Percentiles rank a stretch among this genome's conserved stretches.
These are phyloP conservation scores for Stylonectria norvegica DNA, from an alignment of 2,329 filamentous ascomycete genomes.

Conservation along the genomic window DNA sequence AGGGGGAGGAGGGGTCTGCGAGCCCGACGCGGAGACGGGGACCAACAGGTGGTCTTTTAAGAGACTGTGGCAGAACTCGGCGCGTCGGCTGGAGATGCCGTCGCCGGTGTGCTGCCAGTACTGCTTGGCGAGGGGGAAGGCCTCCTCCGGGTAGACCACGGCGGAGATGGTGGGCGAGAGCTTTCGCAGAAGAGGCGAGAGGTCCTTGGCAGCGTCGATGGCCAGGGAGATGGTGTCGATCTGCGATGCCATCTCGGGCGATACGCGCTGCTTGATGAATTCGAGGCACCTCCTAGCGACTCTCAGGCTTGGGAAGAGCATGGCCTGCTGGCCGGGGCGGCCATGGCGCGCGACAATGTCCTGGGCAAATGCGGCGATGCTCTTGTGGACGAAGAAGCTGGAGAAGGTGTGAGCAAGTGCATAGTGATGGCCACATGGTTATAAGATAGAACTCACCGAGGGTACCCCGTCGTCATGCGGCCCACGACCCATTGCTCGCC, in stretches of 20 bases:
- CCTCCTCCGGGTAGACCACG: conserved; percentile 66
- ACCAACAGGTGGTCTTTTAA: conserved; percentile 64
- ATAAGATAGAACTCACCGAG: conserved; percentile 53
- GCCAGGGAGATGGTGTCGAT: conserved; percentile 61
- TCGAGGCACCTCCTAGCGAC: conserved; percentile 69
- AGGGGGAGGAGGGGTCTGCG: conserved; percentile 46
- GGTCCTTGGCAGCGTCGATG: conserved; percentile 53
- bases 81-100: conserved; percentile 84
- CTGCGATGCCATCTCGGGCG: conserved; percentile 46
- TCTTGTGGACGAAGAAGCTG: conserved; percentile 89
- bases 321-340: conserved; percentile 60
- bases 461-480: conserved; percentile 87
- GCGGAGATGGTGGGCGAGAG: conserved; percentile 62
- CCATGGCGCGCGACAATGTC: conserved; percentile 66
- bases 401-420: conserved; percentile 10
- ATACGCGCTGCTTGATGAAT: conserved; percentile 64
- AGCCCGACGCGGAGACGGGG: conserved; percentile 25
- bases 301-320: conserved; percentile 74
- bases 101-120: conserved; percentile 98
- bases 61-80: conserved; percentile 80
- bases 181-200: conserved; percentile 49
- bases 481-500: conserved; percentile 81
- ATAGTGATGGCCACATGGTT: neutral
- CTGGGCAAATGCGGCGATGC: conserved; percentile 68
- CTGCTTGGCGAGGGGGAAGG: conserved; percentile 75